Conservation (phyloP, 1,284 basidiomycete genomes). For the Tilletia horrida region DNA sequence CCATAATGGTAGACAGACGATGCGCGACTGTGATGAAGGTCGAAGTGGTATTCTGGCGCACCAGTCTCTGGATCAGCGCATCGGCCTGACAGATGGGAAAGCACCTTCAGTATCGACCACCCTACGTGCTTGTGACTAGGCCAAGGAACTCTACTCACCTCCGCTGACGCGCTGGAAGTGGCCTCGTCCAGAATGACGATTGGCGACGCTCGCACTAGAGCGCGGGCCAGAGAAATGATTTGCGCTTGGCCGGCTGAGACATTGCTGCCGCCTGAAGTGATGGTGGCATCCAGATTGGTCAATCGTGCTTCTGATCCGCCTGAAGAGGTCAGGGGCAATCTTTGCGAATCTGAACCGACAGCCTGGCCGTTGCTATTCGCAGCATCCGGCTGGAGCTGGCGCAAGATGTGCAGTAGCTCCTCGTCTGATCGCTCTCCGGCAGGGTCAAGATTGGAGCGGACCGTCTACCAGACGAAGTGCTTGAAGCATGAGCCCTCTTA, state of each 20-base stretch:
- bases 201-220: constrained; percentile 68
- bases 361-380: not conserved
- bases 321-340: not conserved
- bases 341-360: constrained; percentile 10
- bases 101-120: constrained; percentile 48
- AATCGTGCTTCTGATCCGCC: not conserved
- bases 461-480: constrained; percentile 56
- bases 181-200: constrained; percentile 82
- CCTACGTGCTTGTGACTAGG: too few relatives aligned
- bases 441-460: constrained; percentile 82
- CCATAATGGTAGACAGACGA: constrained; percentile 33
- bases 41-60: constrained; percentile 37
- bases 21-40: constrained; percentile 55
- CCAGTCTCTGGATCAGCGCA: constrained; percentile 32
- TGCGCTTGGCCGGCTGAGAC: constrained; percentile 82
- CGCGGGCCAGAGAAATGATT: constrained; percentile 73
- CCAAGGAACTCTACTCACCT: constrained; percentile 17
- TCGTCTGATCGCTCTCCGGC: constrained; percentile 77
- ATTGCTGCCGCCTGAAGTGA: constrained; percentile 75
- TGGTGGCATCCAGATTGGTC: constrained; percentile 65
- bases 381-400: constrained; percentile 26
- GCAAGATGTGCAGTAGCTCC: constrained; percentile 69
- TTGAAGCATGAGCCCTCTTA: too few relatives aligned
- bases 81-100: constrained; percentile 20
- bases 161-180: constrained; percentile 63